These are phyloP conservation scores for Calonectria leucothoes DNA, from an alignment of 2,329 filamentous ascomycete genomes.

Conservation along the genomic window DNA sequence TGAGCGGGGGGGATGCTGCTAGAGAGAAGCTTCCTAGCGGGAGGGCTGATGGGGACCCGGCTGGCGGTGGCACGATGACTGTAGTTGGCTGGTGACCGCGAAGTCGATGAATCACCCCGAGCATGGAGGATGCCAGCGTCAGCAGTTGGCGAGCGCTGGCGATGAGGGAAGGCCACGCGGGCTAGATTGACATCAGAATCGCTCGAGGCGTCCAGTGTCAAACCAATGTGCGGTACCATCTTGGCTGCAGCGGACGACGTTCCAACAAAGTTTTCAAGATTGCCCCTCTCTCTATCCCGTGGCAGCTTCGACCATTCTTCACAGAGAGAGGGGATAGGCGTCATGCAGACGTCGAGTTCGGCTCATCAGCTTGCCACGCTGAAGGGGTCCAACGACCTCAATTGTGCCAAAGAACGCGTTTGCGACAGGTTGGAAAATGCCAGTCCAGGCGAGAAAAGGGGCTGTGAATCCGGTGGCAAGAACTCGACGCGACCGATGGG, in stretches of 20 bases:
- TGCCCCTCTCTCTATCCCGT: constrained; percentile 38
- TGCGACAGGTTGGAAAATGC: constrained; percentile 10
- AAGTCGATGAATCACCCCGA: constrained; percentile 23
- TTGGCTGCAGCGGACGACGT: constrained; percentile 28
- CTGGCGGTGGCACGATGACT: constrained; percentile 18
- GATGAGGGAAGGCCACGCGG: not conserved
- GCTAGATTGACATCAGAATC: constrained; percentile 23
- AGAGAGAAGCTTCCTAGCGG: constrained; percentile 36
- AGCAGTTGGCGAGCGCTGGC: not conserved
- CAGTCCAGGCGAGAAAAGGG: not conserved
- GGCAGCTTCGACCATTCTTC: constrained; percentile 40
- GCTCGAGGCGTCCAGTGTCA: constrained; percentile 31
- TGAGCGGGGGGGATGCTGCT: constrained; percentile 6
- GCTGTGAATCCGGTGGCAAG: not conserved
- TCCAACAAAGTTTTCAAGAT: constrained; percentile 41
- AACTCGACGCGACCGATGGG: constrained; percentile 9
- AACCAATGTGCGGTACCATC: constrained; percentile 29
- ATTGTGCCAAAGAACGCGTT: constrained; percentile 19
- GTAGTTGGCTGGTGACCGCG: constrained; percentile 3
- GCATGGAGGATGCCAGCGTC: not conserved
- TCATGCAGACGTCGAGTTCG: constrained; percentile 8
- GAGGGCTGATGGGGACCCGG: constrained; percentile 43
- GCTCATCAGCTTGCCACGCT: constrained; percentile 7
- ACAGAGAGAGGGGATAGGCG: constrained; percentile 12
- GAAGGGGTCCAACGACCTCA: not conserved